Evolutionary conservation across 2,329 filamentous ascomycete genomes (phyloP), one percentile per base, ranked within the genome.

Genomic region (Monosporascus sp.): DNA sequence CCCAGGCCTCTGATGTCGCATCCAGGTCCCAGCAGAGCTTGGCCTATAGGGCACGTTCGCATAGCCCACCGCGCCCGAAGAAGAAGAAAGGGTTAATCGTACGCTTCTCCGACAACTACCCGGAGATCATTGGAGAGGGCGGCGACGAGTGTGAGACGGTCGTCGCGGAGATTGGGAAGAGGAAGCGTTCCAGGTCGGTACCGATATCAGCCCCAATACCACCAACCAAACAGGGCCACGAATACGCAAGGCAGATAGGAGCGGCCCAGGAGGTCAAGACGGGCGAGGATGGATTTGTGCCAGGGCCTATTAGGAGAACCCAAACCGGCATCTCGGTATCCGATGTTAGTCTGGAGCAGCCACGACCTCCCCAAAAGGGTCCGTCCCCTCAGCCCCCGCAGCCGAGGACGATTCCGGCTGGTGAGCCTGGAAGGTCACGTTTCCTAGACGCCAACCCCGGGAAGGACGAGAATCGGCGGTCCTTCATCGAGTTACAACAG

Each of bases 41-140:
- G 26, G 67, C 73, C 37, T 63, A 76, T 17, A 73, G 73, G 20
- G 63, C 70, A 47, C 76, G 73, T 43, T 66, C 73, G 20, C 71
- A 69, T 62, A 78, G 73, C 58, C 73, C 77, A 27, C 73, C 72
- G 22, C 72, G 72, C 24, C 75, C 72, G 49, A 82, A 80, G 65
- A 89, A 64, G 49, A 53, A 64, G 26, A 68, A 89, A 69, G 87
- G 87, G 9, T 74, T 94, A 56, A 75, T 75, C 5, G 92, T 97
- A 37, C 82, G 78, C 52, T 97, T 97, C 64, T 81, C 80, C 50
- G 84, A 89, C 60, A 80, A 79, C 9, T 77, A 80, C 52, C 91
- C 92, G 7, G 87, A 91, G 47, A 72, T 96, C 57, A 97, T 97
- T 65, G 93, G 93, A 47, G 87, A 93, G 70, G 93, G 93, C 54